Conservation (phyloP, 2,329 filamentous ascomycete genomes). For the Dactylonectria estremocensis region DNA sequence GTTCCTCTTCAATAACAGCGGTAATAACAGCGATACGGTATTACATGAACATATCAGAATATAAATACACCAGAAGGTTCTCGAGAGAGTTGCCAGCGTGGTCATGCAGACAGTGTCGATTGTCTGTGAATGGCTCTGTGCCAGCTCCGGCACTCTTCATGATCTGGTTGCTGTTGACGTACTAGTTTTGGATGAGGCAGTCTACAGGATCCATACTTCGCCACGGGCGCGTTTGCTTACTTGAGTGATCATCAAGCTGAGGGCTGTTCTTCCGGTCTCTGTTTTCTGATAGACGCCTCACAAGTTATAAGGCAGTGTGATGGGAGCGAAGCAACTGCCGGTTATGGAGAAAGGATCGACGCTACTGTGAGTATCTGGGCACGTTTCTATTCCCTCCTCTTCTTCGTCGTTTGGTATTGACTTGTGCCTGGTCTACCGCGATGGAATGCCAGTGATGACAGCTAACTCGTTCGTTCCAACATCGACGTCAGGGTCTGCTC, state of each 20-base stretch:
- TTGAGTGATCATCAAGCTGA: constrained; percentile 61
- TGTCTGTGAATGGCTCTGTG: constrained; percentile 70
- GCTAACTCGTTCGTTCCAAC: constrained; percentile 49
- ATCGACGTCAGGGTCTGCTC: constrained; percentile 49
- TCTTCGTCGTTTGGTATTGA: background rate
- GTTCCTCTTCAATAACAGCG: constrained; percentile 1
- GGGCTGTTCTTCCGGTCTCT: constrained; percentile 72
- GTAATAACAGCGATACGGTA: constrained; percentile 9
- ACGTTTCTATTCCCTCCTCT: background rate
- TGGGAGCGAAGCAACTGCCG: constrained; percentile 67
- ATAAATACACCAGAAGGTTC: constrained; percentile 11
- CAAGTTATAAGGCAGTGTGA: constrained; percentile 64
- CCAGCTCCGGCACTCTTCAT: constrained; percentile 68
- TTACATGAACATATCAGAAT: constrained; percentile 6
- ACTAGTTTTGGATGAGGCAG: constrained; percentile 67
- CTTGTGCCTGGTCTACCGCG: constrained; percentile 53
- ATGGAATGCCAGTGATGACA: constrained; percentile 51
- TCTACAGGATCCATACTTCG: constrained; percentile 70
- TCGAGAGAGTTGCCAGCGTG: background rate
- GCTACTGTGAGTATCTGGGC: constrained; percentile 36
- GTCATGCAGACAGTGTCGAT: constrained; percentile 50
- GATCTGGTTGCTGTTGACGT: constrained; percentile 65
- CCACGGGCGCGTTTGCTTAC: constrained; percentile 66
- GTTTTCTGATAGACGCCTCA: constrained; percentile 71
- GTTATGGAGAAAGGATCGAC: constrained; percentile 55